phyloP scores from a whole-genome alignment of 108 stramenopile species.

The Nitzschia putrida region DNA sequence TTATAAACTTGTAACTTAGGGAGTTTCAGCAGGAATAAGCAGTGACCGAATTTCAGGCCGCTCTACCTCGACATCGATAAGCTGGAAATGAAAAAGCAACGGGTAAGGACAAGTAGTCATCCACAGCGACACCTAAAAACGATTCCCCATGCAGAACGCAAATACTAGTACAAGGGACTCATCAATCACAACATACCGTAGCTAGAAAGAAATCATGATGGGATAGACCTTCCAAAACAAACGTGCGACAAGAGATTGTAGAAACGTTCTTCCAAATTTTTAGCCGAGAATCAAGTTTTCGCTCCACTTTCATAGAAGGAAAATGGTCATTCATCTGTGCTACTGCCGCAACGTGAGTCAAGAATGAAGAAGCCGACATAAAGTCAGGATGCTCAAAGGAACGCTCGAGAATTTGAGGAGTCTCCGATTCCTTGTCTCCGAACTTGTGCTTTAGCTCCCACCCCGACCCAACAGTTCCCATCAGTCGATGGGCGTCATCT shows the following conservation, averaged over 20 bases:
- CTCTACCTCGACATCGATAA: conserved; percentile 50
- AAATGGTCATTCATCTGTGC: conserved; percentile 61
- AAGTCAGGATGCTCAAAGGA: conserved; percentile 51
- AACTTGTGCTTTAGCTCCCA: conserved; percentile 39
- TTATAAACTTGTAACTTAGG: too few relatives aligned
- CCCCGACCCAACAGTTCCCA: conserved; percentile 34
- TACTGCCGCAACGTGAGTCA: conserved; percentile 54
- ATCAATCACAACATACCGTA: conserved; percentile 34
- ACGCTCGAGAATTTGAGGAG: conserved; percentile 28
- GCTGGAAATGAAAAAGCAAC: conserved; percentile 11
- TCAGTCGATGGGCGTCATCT: conserved; percentile 22
- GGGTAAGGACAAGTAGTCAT: background rate
- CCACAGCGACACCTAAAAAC: too few relatives aligned
- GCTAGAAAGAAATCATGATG: conserved; percentile 62
- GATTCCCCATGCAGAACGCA: too few relatives aligned
- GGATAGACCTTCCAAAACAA: conserved; percentile 54
- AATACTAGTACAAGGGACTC: too few relatives aligned
- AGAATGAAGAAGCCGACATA: conserved; percentile 43
- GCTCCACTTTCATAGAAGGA: conserved; percentile 42
- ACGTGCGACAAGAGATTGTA: conserved; percentile 44
- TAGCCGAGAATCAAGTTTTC: conserved; percentile 30
- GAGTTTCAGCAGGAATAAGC: conserved; percentile 14
- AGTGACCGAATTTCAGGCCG: conserved; percentile 40
- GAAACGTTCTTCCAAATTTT: conserved; percentile 49
- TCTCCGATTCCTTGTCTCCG: background rate